Evolutionary conservation across 176 grass and related monocot species (phyloP), one percentile per base, ranked within the genome.

Genomic region (Triticum dicoccoides): DNA sequence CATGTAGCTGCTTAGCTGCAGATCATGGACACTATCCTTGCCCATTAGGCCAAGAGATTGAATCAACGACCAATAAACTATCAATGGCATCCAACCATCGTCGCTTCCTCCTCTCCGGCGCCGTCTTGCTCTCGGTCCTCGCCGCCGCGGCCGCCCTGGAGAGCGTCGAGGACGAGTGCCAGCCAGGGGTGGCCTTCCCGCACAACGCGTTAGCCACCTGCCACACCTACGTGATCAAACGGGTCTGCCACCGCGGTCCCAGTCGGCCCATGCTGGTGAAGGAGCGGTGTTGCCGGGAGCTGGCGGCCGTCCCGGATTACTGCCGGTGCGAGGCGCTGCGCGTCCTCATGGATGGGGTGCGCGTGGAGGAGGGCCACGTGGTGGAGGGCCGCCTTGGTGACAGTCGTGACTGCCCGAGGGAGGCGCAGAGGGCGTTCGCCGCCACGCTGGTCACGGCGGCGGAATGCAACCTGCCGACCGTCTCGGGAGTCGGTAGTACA

Each of bases 301-400:
- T 85, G 45, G 61, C 13, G 32, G 32, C 9, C 42, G 8, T 85
- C 62, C 30, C 21, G 73, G 11, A 21, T 8, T 8, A 37, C 2
- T 85, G 74, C 74, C 74, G 83, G 13, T 85, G 83, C 83, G 11
- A 69, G 84, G 84, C 84, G 23, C 75, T 86, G 75, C 45, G 49
- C 2, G 8, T 54, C 12, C 12, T 87, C 68, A 66, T 81, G 69
- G 85, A 87, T 6, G 78, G 39, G 3, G 61, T 21, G 61, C 49
- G 29, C 74, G 8, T 8, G 49, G 7, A 9, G 14, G 72, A 6
- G 42, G 72, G 67, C n/a, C 21, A 20, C 2, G 59, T 42, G 3
- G 6, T 61, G 2, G 52, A 61, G 51, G 52, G 76, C 54, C 8
- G 11, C 5, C 15, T 61, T 23, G 37, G 23, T 25, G 79, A 4